Conservation (phyloP, 75 land plant species). For the Azolla pinnata region DNA sequence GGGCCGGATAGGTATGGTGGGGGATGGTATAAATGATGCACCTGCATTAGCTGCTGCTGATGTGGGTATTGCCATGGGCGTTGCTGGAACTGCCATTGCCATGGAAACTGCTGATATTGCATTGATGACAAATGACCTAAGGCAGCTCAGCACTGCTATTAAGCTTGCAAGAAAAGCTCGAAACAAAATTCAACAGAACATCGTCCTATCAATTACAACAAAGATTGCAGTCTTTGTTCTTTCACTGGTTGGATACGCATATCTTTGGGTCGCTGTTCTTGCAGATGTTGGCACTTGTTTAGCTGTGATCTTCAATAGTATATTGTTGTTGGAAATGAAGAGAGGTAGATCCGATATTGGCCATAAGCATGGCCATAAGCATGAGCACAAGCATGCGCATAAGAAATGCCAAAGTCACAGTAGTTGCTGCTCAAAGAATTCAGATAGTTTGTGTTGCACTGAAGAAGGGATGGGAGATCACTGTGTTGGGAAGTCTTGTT, state of each 20-base stretch:
- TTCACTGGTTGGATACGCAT: slow-evolving; percentile 61
- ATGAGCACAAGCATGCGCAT: background rate
- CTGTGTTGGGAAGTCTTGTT: background rate
- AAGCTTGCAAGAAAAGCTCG: slow-evolving; percentile 33
- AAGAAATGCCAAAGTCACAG: background rate
- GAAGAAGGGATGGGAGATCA: background rate
- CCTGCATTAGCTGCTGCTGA: slow-evolving; percentile 83
- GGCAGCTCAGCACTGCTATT: slow-evolving; percentile 49
- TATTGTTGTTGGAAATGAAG: slow-evolving; percentile 33
- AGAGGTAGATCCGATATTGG: background rate
- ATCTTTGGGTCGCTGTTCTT: slow-evolving; percentile 81
- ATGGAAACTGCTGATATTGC: slow-evolving; percentile 76
- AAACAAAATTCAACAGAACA: slow-evolving; percentile 46
- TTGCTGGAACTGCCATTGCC: slow-evolving; percentile 81
- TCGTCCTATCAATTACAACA: slow-evolving; percentile 49
- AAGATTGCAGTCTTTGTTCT: slow-evolving; percentile 54
- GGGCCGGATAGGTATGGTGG: slow-evolving; percentile 72
- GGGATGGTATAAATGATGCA: slow-evolving; percentile 91
- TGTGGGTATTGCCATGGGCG: slow-evolving; percentile 89
- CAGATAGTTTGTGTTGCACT: background rate
- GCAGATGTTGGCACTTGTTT: slow-evolving; percentile 85
- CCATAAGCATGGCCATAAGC: background rate
- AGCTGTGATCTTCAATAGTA: slow-evolving; percentile 70
- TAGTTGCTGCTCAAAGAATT: background rate
- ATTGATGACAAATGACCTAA: slow-evolving; percentile 82